Evolutionary conservation across 176 grass and related monocot genomes (phyloP).

Genomic region (Aechmea fasciata): DNA sequence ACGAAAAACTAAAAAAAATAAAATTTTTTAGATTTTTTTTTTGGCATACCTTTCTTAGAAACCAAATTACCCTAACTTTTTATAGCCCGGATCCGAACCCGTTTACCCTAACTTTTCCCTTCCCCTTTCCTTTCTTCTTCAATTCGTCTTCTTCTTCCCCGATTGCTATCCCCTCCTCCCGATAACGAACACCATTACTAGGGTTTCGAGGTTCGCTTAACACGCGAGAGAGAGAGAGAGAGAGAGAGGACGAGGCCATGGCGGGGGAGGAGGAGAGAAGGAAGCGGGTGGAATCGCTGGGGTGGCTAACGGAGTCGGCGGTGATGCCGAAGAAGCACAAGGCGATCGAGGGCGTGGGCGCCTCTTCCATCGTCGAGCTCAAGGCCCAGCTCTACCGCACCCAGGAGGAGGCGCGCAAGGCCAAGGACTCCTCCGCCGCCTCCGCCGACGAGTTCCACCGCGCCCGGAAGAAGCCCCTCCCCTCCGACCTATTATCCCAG

Average conservation of each 20-base stretch:
- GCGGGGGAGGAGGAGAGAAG: conserved; percentile 19
- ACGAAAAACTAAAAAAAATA: too few relatives aligned
- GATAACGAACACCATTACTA: not conserved
- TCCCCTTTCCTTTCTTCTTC: not conserved
- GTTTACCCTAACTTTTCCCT: not conserved
- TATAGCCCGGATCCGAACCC: not conserved
- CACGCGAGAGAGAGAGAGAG: not conserved
- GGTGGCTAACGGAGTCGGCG: conserved; percentile 92
- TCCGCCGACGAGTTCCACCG: conserved; percentile 50
- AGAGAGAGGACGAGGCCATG: conserved; percentile 9
- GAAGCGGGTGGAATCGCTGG: conserved; percentile 69
- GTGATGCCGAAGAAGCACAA: conserved; percentile 99
- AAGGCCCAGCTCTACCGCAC: conserved; percentile 91
- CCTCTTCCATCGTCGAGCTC: conserved; percentile 85
- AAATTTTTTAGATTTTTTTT: too few relatives aligned
- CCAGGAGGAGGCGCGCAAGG: conserved; percentile 65
- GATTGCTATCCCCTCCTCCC: not conserved
- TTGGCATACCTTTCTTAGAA: too few relatives aligned
- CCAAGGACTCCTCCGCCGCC: conserved; percentile 31
- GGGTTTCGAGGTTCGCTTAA: not conserved
- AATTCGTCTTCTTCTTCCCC: not conserved
- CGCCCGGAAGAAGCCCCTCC: conserved; percentile 41
- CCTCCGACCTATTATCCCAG: conserved; percentile 42
- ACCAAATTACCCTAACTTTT: not conserved
- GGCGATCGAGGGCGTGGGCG: conserved; percentile 87